Percentiles rank a stretch among this genome's conserved stretches.
Conservation (phyloP, 805 yeast species). For the Yueomyces sp. region DNA sequence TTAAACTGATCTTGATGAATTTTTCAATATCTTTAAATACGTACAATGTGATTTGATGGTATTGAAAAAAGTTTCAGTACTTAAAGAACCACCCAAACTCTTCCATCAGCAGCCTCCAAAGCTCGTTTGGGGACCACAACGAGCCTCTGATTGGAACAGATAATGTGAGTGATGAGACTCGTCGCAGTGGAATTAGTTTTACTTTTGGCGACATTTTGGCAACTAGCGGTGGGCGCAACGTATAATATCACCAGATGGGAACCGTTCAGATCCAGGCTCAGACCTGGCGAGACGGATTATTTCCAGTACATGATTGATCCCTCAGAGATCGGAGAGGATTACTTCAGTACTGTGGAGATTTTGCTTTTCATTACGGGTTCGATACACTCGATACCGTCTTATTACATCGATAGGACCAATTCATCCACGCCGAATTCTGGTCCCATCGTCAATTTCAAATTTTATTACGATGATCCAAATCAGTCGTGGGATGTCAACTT, state of each 20-base stretch:
- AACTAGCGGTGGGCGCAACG: too few species aligned
- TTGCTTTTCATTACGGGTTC: not conserved
- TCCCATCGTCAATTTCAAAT: not conserved
- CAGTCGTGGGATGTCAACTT: slow-evolving; percentile 8
- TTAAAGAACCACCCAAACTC: too few species aligned
- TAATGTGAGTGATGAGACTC: too few species aligned
- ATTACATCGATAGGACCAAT: not conserved
- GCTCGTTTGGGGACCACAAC: too few species aligned
- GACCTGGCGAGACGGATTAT: not conserved
- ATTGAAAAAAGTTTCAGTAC: too few species aligned
- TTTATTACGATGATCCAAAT: slow-evolving; percentile 5
- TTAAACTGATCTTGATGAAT: too few species aligned
- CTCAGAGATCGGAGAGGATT: not conserved
- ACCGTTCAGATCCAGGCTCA: not conserved
- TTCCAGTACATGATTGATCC: not conserved
- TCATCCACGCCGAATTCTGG: not conserved
- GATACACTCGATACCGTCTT: not conserved
- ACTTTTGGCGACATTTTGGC: too few species aligned
- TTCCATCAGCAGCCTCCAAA: too few species aligned
- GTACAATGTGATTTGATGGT: too few species aligned
- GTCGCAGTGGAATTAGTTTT: too few species aligned
- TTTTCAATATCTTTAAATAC: too few species aligned
- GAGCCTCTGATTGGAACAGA: too few species aligned
- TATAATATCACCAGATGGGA: not conserved
- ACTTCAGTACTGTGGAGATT: not conserved